Conservation (phyloP, 495 filamentous ascomycete genomes). For the Talaromyces ruber region DNA sequence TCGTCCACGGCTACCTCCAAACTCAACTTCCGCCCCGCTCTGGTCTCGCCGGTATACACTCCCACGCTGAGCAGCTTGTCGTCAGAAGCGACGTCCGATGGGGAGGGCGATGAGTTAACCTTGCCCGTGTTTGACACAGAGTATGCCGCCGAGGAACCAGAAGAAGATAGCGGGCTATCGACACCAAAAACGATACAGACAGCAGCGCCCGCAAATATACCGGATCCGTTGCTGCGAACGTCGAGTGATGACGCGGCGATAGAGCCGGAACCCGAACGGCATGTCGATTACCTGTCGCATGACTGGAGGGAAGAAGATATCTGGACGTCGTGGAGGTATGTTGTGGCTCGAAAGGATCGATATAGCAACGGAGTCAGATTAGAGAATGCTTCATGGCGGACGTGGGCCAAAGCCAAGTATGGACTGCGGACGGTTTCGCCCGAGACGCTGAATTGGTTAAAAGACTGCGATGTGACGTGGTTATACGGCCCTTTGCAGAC, state of each 20-base stretch:
- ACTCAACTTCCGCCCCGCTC: conserved; percentile 18
- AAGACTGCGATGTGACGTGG: conserved; percentile 97
- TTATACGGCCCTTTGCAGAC: conserved; percentile 89
- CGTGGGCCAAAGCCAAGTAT: conserved; percentile 91
- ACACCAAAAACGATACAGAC: conserved; percentile 26
- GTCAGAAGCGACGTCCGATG: conserved; percentile 39
- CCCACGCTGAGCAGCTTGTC: conserved; percentile 59
- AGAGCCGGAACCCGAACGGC: conserved; percentile 68
- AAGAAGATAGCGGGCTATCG: background rate
- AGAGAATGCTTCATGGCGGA: conserved; percentile 96
- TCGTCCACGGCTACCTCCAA: conserved; percentile 17
- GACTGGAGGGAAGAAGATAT: conserved; percentile 97
- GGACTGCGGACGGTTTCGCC: conserved; percentile 78
- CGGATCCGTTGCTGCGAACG: conserved; percentile 28
- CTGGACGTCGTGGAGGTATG: conserved; percentile 93
- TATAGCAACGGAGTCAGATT: conserved; percentile 75
- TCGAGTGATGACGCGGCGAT: conserved; percentile 81
- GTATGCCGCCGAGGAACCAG: conserved; percentile 24
- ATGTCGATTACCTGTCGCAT: conserved; percentile 95
- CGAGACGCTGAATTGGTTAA: conserved; percentile 88
- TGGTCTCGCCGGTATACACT: conserved; percentile 25
- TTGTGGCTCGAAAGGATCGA: conserved; percentile 64
- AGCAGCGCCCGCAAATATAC: conserved; percentile 9
- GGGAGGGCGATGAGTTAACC: conserved; percentile 43
- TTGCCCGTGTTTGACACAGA: conserved; percentile 52